Percentiles rank a stretch among this genome's conserved stretches.
Conservation (phyloP, 2,329 filamentous ascomycete species). For the Alternaria sp. region DNA sequence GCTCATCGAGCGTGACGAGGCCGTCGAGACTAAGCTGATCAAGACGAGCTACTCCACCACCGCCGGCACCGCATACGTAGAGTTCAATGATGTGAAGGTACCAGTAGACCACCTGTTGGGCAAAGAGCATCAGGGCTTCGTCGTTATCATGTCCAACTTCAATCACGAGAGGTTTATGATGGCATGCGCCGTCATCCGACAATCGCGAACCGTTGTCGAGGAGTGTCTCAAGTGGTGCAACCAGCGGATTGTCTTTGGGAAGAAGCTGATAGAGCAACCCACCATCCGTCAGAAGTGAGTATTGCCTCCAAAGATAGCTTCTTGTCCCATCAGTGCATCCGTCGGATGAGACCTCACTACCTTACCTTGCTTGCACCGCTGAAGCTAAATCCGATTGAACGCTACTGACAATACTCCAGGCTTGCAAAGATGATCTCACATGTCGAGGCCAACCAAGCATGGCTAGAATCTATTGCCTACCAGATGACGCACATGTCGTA, state of each 20-base stretch:
- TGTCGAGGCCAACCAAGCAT: slow-evolving; percentile 81
- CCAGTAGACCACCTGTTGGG: slow-evolving; percentile 79
- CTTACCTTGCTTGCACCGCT: neutral
- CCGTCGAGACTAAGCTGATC: slow-evolving; percentile 77
- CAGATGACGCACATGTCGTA: slow-evolving; percentile 90
- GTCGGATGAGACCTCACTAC: slow-evolving; percentile 1
- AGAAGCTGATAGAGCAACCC: slow-evolving; percentile 81
- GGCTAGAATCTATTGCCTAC: slow-evolving; percentile 83
- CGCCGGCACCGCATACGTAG: slow-evolving; percentile 79
- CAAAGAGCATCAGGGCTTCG: slow-evolving; percentile 83
- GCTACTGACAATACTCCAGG: slow-evolving; percentile 45
- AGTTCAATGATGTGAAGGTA: slow-evolving; percentile 86
- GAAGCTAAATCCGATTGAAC: neutral
- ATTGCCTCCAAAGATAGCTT: neutral
- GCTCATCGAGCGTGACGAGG: slow-evolving; percentile 74
- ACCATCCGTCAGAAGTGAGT: slow-evolving; percentile 78
- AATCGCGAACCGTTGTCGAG: slow-evolving; percentile 73
- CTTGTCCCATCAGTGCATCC: neutral
- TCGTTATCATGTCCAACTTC: slow-evolving; percentile 85
- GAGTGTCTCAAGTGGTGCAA: slow-evolving; percentile 89
- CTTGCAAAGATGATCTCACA: slow-evolving; percentile 87
- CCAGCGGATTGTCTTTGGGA: slow-evolving; percentile 83
- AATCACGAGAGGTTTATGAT: slow-evolving; percentile 86
- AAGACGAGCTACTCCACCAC: slow-evolving; percentile 82
- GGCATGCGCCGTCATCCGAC: slow-evolving; percentile 68